These are phyloP conservation scores for Phaeosphaeriaceae sp. DNA, from an alignment of 2,329 filamentous ascomycete species.

Conservation along the genomic window DNA sequence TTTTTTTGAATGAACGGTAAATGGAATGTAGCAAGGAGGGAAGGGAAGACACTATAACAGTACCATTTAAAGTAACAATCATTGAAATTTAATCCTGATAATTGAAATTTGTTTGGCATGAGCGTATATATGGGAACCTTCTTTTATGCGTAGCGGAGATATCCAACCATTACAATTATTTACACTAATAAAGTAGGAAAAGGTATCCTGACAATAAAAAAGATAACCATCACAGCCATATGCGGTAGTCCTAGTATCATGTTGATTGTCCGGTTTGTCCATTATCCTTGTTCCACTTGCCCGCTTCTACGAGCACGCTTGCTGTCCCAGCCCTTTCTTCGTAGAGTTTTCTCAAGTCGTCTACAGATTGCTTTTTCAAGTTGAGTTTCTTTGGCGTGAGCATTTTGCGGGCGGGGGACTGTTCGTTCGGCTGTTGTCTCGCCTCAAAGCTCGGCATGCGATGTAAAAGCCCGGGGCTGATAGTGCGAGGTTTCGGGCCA, in stretches of 20 bases:
- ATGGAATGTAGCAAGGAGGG: too few relatives aligned
- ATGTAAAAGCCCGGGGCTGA: slow-evolving; percentile 53
- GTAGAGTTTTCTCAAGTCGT: slow-evolving; percentile 56
- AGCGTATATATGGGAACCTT: too few relatives aligned
- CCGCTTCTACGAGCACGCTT: slow-evolving; percentile 31
- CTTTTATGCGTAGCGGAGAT: too few relatives aligned
- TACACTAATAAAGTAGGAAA: neutral
- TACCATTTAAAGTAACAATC: too few relatives aligned
- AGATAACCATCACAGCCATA: too few relatives aligned
- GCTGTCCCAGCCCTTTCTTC: slow-evolving; percentile 55
- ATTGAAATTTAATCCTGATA: too few relatives aligned
- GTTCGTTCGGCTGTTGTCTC: slow-evolving; percentile 17
- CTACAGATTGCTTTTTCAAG: slow-evolving; percentile 54
- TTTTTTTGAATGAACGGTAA: too few relatives aligned
- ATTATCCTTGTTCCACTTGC: slow-evolving; percentile 2
- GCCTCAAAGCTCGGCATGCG: slow-evolving; percentile 56
- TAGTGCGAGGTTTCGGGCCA: slow-evolving; percentile 37
- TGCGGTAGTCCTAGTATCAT: neutral
- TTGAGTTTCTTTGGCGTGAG: slow-evolving; percentile 47
- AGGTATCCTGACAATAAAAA: slow-evolving; percentile 1
- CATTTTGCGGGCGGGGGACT: slow-evolving; percentile 18
- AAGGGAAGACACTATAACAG: too few relatives aligned
- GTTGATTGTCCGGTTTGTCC: neutral
- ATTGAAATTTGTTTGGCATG: too few relatives aligned
- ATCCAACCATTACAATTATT: neutral